Conservation (phyloP, 805 yeast genomes). For the Saturnispora serradocipensis region DNA sequence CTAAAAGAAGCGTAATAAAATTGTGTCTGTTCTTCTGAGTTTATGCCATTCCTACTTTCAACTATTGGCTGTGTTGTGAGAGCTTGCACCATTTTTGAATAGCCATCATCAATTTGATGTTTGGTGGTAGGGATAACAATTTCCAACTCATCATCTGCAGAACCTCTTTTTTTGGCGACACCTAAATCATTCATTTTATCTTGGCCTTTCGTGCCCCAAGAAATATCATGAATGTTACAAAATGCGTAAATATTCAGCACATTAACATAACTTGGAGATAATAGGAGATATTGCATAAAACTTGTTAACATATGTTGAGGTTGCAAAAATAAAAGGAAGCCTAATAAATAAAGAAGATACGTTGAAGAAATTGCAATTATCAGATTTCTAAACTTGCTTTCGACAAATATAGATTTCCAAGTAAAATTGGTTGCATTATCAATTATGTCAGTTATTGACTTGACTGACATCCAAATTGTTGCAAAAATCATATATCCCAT, state of each 20-base stretch:
- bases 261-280: conserved; percentile 86
- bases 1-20: conserved; percentile 87
- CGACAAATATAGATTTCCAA: conserved; percentile 43
- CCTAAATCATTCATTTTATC: conserved; percentile 69
- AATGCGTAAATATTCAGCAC: conserved; percentile 90
- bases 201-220: conserved; percentile 96
- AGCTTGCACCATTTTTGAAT: conserved; percentile 53
- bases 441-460: conserved; percentile 37
- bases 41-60: conserved; percentile 14
- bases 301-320: conserved; percentile 92
- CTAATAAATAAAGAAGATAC: conserved; percentile 67
- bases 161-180: conserved; percentile 52
- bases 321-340: conserved; percentile 74
- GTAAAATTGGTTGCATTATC: conserved; percentile 32
- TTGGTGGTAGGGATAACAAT: conserved; percentile 68
- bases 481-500: conserved; percentile 89
- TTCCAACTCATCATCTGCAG: conserved; percentile 55
- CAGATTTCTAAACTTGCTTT: conserved; percentile 73
- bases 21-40: conserved; percentile 43
- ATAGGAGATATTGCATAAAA: conserved; percentile 69
- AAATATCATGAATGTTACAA: conserved; percentile 90
- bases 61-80: conserved; percentile 32
- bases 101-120: conserved; percentile 67
- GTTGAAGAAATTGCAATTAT: conserved; percentile 82
- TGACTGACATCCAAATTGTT: conserved; percentile 69